Percentiles rank a stretch among this genome's conserved stretches.
Conservation (phyloP, 176 grass and related monocot species). For the sorghum (Sorghum bicolor) region Sorghum_bicolor_NCBIv3 NC_012870.2:60145001-60145500, state of each 20-base stretch:
- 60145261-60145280: conserved; percentile 11
- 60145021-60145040: too few species aligned
- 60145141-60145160: conserved; percentile 14
- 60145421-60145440: conserved; percentile 15
- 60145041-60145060: too few species aligned
- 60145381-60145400: neutral
- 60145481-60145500: neutral
- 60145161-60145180: neutral
- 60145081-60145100: too few species aligned
- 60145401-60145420: neutral
- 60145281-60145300: neutral
- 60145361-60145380: neutral
- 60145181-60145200: conserved; percentile 1
- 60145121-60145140: neutral
- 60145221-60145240: neutral
- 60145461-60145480: neutral
- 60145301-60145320: neutral
- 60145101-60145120: too few species aligned
- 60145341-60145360: neutral
- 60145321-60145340: neutral
- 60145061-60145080: too few species aligned
- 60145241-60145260: conserved; percentile 6
- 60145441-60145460: neutral
- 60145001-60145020: too few species aligned
- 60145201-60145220: conserved; percentile 38